Evolutionary conservation across 257 asterid species (phyloP), one percentile per base, ranked within the genome.

Genomic region (Nyctanthes arbortristis): DNA sequence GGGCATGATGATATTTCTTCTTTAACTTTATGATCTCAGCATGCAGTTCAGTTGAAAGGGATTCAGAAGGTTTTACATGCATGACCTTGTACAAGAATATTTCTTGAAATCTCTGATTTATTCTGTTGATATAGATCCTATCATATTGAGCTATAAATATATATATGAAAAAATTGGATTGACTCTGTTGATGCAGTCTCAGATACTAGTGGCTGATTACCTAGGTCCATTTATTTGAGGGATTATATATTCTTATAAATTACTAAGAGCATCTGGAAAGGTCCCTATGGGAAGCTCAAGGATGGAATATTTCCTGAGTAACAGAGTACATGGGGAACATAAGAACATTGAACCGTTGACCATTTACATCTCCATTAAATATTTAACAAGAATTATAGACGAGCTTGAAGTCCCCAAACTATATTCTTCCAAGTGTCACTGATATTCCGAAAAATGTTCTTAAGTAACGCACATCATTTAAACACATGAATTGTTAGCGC

Each of bases 401-500:
- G 8, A 20, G 28, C 11, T 22, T 49, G 58, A 20, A 49, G 20
- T 49, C 29, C 7, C 58, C 13, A 12, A 49, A 7, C 58, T 49
- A 49, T 49, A 49, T 5, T 18, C 13, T 49, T 49, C 56, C 24
- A 47, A 47, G 20, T 18, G 11, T 7, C 27, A 22, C 29, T 43
- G 22, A 16, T 43, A 5, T n/a, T 47, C 57, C 20, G 1, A 13
- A 6, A 31, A 58, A 43, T 22, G n/a, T n/a, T 29, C 25, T 58
- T 40, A 69, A 33, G 29, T 32, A 56, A 30, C 43, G 34, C n/a
- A 40, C 34, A 58, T 59, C 65, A 33, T 14, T 18, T 20, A 62
- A 64, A 73, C 72, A 71, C 61, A 61, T 74, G 25, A 27, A 57
- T 59, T 64, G 57, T 55, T 60, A 67, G 69, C 43, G 72, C 58